These are phyloP conservation scores for Gnaphalium uliginosum DNA, from an alignment of 129 eudicot genomes.

Conservation along the genomic window DNA sequence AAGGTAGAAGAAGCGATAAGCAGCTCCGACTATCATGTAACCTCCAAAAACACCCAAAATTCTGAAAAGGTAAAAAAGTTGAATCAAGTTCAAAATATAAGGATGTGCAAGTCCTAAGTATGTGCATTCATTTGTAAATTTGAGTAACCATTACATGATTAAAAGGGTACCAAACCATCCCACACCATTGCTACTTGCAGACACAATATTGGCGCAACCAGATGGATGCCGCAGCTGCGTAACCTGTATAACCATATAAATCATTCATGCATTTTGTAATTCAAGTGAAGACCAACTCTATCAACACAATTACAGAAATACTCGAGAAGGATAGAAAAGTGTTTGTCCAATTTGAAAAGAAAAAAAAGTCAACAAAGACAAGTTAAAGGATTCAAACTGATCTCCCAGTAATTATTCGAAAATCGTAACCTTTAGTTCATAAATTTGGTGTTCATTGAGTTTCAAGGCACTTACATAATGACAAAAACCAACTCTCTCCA, in stretches of 20 bases:
- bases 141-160: constrained; percentile 42
- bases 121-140: not conserved
- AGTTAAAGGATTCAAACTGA: not conserved
- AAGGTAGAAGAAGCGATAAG: constrained; percentile 66
- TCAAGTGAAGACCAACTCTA: not conserved
- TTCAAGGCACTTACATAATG: constrained; percentile 57
- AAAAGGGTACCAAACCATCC: constrained; percentile 72
- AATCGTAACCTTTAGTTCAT: not conserved
- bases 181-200: constrained; percentile 49
- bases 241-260: constrained; percentile 37
- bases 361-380: not conserved
- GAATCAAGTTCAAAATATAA: not conserved
- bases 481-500: constrained; percentile 50
- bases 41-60: constrained; percentile 61
- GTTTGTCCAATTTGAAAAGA: not conserved
- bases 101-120: not conserved
- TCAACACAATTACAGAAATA: not conserved
- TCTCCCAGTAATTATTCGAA: not conserved
- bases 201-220: constrained; percentile 64
- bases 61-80: constrained; percentile 37
- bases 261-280: not conserved
- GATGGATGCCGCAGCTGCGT: constrained; percentile 68
- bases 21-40: constrained; percentile 58
- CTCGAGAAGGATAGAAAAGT: not conserved
- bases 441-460: not conserved